Conservation (phyloP, 257 asterid genomes). For the Jacaranda mimosifolia region DNA sequence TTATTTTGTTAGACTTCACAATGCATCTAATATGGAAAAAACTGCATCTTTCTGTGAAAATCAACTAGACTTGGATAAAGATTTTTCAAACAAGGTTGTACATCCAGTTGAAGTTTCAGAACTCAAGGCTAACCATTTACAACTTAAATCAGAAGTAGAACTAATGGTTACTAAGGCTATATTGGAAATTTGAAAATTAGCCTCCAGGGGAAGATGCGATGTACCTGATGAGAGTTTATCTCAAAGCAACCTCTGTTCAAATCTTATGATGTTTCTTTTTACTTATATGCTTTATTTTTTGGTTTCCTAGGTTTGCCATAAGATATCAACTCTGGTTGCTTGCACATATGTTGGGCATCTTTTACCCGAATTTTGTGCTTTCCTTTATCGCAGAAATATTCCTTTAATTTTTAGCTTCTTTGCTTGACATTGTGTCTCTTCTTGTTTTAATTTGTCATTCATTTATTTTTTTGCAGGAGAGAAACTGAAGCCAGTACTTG, state of each 20-base stretch:
- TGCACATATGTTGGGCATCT: neutral
- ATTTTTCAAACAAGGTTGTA: neutral
- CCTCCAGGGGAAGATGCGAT: neutral
- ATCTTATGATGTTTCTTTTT: slow-evolving; percentile 1
- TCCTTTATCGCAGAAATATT: neutral
- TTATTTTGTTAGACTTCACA: slow-evolving; percentile 3
- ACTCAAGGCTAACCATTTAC: neutral
- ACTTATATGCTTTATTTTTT: slow-evolving; percentile 21
- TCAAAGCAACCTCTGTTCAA: neutral
- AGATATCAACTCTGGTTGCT: slow-evolving; percentile 18
- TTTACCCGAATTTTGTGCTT: slow-evolving; percentile 11
- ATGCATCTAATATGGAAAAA: slow-evolving; percentile 19
- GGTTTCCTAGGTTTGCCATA: slow-evolving; percentile 12
- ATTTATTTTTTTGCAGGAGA: slow-evolving; percentile 61
- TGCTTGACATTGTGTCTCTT: slow-evolving; percentile 21
- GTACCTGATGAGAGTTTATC: neutral
- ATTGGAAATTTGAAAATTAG: neutral
- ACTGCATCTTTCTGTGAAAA: neutral
- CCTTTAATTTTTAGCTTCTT: slow-evolving; percentile 1
- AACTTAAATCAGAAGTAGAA: neutral
- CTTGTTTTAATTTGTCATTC: slow-evolving; percentile 32
- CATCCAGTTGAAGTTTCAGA: neutral
- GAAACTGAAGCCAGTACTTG: slow-evolving; percentile 71
- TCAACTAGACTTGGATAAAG: neutral
- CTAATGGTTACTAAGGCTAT: neutral